Conservation (phyloP, 2,329 filamentous ascomycete species). For the Paracorniculantispora psalliotae region DNA sequence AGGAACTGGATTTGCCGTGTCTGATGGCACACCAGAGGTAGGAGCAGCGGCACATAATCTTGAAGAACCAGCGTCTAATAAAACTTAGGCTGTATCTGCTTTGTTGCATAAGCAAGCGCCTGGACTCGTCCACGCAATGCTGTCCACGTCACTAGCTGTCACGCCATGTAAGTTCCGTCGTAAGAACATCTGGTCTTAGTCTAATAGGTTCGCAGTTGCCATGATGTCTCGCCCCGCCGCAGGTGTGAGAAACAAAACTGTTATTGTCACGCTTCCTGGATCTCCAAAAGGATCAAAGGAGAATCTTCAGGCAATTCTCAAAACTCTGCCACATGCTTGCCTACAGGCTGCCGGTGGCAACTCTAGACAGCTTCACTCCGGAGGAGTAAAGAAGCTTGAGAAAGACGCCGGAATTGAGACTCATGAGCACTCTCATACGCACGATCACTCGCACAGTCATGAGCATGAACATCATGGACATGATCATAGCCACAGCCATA, state of each 20-base stretch:
- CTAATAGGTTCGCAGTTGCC: conserved; percentile 60
- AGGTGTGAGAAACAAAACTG: conserved; percentile 72
- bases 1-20: conserved; percentile 84
- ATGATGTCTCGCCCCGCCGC: conserved; percentile 95
- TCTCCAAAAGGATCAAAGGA: conserved; percentile 94
- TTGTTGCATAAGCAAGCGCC: conserved; percentile 81
- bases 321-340: conserved; percentile 93
- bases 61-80: background rate
- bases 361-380: conserved; percentile 72
- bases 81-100: conserved; percentile 63
- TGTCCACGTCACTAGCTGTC: conserved; percentile 74
- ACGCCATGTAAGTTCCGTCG: conserved; percentile 72
- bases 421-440: conserved; percentile 21
- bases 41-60: background rate
- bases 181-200: conserved; percentile 10
- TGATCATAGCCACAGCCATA: conserved; percentile 34
- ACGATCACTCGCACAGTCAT: conserved; percentile 16
- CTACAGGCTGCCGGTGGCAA: conserved; percentile 78
- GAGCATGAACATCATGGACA: conserved; percentile 26
- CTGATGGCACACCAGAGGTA: conserved; percentile 87
- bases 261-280: conserved; percentile 86
- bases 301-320: conserved; percentile 83
- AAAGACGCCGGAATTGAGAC: conserved; percentile 64
- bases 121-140: conserved; percentile 92
- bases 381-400: conserved; percentile 80